Base-by-base conservation (phyloP, 2,329 filamentous ascomycete genomes). In the Colletotrichum cuscutae region DNA sequence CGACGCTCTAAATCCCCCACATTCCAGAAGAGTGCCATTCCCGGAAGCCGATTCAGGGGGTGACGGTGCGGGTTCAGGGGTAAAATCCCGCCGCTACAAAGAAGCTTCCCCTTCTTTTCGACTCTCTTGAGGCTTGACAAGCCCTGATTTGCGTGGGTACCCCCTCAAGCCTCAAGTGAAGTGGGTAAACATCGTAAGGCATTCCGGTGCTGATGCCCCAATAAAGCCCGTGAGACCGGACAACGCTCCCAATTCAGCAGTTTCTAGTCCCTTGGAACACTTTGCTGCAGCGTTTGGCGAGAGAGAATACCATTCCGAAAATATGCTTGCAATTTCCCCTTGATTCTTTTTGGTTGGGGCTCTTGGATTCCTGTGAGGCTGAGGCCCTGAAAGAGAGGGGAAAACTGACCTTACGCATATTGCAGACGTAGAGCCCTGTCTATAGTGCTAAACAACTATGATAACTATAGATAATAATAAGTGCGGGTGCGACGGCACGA, bases 1-100 rank as follows among this genome's bases (percentile, higher is more conserved):
- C 68, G 46, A 66, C 61, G 30, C 30, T 46, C 19, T 26, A 60
- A 32, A 52, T 61, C 68, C 62, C 68, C 68, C 68, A 66, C 46
- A 71, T 65, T 71, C 61, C 56, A 60, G 68, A 56, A 60, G 5
- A 26, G 28, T 65, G 54, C 46, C 62, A 8, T 32, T 61, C 22
- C 30, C 9, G 35, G 24, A 19, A 11, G 3, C 19, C 7, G 35
- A 61, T 49, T 22, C 37, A 42, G 57, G 57, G 57, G 32, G 42
- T 46, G 19, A 46, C 19, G 42, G 42, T 46, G 42, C 42, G 42
- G 42, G 42, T 46, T 46, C 42, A 46, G 42, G 42, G 42, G 42
- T 46, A 46, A 46, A 9, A 46, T 19, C 19, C 42, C 42, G 19
- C 42, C 54, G 9, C 52, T 9, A 57, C 19, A 15, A 26, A 57